Evolutionary conservation across 1,284 basidiomycete genomes (phyloP), one percentile per base, ranked within the genome.

Genomic region (Coriolopsis trogii): DNA sequence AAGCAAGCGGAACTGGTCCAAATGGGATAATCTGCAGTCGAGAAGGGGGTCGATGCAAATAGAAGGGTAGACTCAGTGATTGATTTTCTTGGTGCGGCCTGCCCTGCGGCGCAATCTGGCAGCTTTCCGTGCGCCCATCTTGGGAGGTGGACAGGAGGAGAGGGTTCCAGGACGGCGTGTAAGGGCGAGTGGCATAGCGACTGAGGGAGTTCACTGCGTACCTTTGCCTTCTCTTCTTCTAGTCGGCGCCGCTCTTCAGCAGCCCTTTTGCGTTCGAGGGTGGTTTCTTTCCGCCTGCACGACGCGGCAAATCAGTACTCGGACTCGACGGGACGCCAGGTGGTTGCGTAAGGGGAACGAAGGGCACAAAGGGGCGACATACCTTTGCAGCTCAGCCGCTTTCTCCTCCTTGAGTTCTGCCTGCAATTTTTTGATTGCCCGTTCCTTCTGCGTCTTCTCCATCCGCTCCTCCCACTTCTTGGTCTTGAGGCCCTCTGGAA

Each of bases 111-210:
- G 79, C 41, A 88, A 72, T 48, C 89, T 76, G 9, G 86, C 85
- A 36, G 87, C 81, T 69, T 86, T 91, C 51, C 82, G 76, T 41
- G 85, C 87, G 51, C 89, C 88, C 85, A 92, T 87, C 89, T 91
- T n/a, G n/a, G n/a, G n/a, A n/a, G 55, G 2, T 6, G 31, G 31
- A 34, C 4, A 20, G n/a, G n/a, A n/a, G n/a, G n/a, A n/a, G n/a
- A n/a, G 34, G 41, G 42, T 21, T 28, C 15, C 30, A 13, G 21
- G 38, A 46, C 18, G 43, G 45, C 28, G 29, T 18, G 36, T 13
- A n/a, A 18, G 37, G 45, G 44, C 43, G 41, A 41, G 44, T 55
- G 41, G 46, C 48, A 52, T 55, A 48, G 34, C 21, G 34, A 31
- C 16, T 12, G 24, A 10, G 15, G 15, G 24, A 25, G 25, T 43